Percentiles rank a stretch among this genome's conserved stretches.
Evolutionary conservation across 2,329 filamentous ascomycete species (phyloP).

Genomic region (Colletotrichum ledebouriae): DNA sequence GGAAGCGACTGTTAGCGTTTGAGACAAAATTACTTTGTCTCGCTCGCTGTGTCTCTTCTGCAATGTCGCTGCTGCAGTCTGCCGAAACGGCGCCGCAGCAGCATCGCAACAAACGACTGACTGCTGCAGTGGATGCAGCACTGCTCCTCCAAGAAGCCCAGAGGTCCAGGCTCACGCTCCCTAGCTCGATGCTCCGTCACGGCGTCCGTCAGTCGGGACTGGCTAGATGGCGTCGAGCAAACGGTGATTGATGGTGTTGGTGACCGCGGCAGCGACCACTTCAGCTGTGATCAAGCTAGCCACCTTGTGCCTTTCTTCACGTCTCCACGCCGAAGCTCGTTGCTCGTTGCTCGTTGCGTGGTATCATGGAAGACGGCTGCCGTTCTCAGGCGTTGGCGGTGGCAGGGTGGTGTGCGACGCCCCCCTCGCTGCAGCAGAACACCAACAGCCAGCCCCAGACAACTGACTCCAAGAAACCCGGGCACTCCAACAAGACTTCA

Average conservation of each 20-base stretch:
- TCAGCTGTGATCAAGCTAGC: background rate
- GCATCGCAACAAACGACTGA: background rate
- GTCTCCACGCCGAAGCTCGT: background rate
- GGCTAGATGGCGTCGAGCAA: background rate
- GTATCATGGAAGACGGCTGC: conserved; percentile 1
- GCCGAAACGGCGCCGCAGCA: conserved; percentile 27
- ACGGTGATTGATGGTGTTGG: background rate
- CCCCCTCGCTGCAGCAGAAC: background rate
- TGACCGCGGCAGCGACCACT: background rate
- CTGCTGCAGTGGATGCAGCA: background rate
- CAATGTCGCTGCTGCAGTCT: background rate
- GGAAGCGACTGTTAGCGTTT: background rate
- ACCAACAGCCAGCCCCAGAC: no score
- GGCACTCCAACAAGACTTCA: no score
- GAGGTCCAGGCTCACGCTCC: background rate
- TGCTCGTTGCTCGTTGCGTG: background rate
- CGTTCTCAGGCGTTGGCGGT: conserved; percentile 8
- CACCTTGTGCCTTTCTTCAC: background rate
- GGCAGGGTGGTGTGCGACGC: background rate
- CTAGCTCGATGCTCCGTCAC: background rate
- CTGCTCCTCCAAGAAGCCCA: background rate
- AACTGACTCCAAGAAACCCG: no score
- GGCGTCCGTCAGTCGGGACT: background rate
- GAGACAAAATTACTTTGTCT: conserved; percentile 17
- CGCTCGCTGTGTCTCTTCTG: background rate